Conservation (phyloP, 2,329 filamentous ascomycete genomes). For the Clonostachys sp. region DNA sequence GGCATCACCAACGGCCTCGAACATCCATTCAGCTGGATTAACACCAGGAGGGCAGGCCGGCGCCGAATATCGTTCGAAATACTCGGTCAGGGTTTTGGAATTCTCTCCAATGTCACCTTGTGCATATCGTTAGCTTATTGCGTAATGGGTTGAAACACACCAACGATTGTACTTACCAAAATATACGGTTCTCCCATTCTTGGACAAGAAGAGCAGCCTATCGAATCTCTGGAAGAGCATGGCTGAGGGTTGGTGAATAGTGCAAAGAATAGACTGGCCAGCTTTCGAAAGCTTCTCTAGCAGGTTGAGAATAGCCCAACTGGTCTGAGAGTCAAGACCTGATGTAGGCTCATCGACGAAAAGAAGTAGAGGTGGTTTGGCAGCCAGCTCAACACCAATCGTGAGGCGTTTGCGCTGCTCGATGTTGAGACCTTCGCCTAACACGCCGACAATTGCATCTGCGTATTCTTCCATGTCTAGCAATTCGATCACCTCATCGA, state of each 20-base stretch:
- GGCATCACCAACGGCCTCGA: slow-evolving; percentile 57
- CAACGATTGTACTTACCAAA: slow-evolving; percentile 60
- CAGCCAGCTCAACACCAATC: slow-evolving; percentile 93
- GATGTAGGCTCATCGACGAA: slow-evolving; percentile 96
- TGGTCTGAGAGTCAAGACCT: slow-evolving; percentile 82
- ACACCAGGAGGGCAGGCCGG: slow-evolving; percentile 59
- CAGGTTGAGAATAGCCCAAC: slow-evolving; percentile 85
- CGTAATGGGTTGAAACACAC: slow-evolving; percentile 54
- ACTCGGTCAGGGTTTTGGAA: slow-evolving; percentile 62
- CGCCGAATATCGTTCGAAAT: slow-evolving; percentile 73
- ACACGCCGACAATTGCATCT: slow-evolving; percentile 88
- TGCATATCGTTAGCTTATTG: slow-evolving; percentile 59
- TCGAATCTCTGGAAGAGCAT: slow-evolving; percentile 93
- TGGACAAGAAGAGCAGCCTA: slow-evolving; percentile 71
- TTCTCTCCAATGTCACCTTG: slow-evolving; percentile 33
- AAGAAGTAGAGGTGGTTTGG: slow-evolving; percentile 82
- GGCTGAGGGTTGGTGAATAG: slow-evolving; percentile 94
- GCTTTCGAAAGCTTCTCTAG: slow-evolving; percentile 85
- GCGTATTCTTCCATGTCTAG: slow-evolving; percentile 88
- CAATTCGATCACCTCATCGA: slow-evolving; percentile 85
- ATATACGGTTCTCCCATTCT: slow-evolving; percentile 74
- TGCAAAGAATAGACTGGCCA: slow-evolving; percentile 92
- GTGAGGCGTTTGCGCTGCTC: slow-evolving; percentile 75
- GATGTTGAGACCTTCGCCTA: slow-evolving; percentile 77
- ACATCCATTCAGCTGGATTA: slow-evolving; percentile 83